Percentiles rank a stretch among this genome's conserved stretches.
Evolutionary conservation across 768 basidiomycete genomes (phyloP).

Genomic region (Lyophyllum decastes): DNA sequence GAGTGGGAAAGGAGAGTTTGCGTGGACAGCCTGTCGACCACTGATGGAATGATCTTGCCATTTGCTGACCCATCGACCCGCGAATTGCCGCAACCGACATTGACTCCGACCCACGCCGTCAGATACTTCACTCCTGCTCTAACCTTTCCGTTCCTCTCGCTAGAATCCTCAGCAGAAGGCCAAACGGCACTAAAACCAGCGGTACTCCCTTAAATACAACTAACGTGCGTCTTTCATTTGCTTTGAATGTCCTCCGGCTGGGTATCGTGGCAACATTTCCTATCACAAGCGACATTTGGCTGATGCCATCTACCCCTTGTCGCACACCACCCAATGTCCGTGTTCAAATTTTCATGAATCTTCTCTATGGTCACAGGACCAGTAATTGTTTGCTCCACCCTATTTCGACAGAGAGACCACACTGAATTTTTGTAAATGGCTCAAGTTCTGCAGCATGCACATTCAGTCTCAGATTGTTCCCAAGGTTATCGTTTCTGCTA

Average conservation of each 20-base stretch:
- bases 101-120: slow-evolving; percentile 18
- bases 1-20: slow-evolving; percentile 27
- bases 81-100: slow-evolving; percentile 19
- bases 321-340: neutral
- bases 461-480: neutral
- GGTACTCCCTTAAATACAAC: neutral
- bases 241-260: neutral
- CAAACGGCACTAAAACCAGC: neutral
- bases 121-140: too few species aligned
- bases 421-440: too few species aligned
- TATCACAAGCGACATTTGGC: slow-evolving; percentile 12
- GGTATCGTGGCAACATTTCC: neutral
- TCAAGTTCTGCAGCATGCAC: neutral
- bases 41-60: slow-evolving; percentile 28
- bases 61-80: slow-evolving; percentile 23
- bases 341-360: neutral
- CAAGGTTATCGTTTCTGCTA: neutral
- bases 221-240: neutral
- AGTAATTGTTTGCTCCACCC: neutral
- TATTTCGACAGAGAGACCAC: neutral
- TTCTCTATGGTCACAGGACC: neutral
- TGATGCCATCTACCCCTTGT: slow-evolving; percentile 14
- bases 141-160: neutral
- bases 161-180: neutral
- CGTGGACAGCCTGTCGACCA: slow-evolving; percentile 22